Evolutionary conservation across 176 grass and related monocot genomes (phyloP).

Genomic region (Triticum turgidum): DNA sequence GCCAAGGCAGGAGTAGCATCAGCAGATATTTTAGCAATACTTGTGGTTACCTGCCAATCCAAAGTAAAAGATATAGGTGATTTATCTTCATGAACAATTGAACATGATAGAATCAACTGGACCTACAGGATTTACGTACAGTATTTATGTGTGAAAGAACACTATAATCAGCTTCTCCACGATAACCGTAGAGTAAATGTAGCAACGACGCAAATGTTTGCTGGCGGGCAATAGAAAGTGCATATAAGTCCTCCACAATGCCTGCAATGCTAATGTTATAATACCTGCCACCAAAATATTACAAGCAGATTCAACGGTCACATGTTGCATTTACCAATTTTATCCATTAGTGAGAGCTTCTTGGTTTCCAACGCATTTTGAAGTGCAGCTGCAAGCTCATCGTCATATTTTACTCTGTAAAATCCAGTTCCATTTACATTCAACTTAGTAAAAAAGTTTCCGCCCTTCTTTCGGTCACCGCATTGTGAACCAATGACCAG

Average conservation of each 20-base stretch:
- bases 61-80: slow-evolving; percentile 23
- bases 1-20: slow-evolving; percentile 73
- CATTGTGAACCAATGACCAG: slow-evolving; percentile 40
- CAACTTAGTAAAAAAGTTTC: slow-evolving; percentile 71
- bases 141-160: slow-evolving; percentile 67
- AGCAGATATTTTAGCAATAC: slow-evolving; percentile 53
- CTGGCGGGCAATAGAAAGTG: slow-evolving; percentile 64
- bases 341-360: slow-evolving; percentile 73
- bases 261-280: slow-evolving; percentile 53
- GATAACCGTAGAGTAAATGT: slow-evolving; percentile 64
- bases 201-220: slow-evolving; percentile 70
- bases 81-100: neutral
- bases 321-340: slow-evolving; percentile 57
- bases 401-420: slow-evolving; percentile 86
- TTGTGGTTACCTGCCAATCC: slow-evolving; percentile 50
- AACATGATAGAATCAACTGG: slow-evolving; percentile 3
- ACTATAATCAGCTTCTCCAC: slow-evolving; percentile 58
- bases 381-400: slow-evolving; percentile 65
- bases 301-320: slow-evolving; percentile 8
- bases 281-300: slow-evolving; percentile 2
- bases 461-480: slow-evolving; percentile 29
- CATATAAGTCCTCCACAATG: slow-evolving; percentile 70
- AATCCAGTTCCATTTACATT: slow-evolving; percentile 85
- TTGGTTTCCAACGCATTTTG: slow-evolving; percentile 60
- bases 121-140: slow-evolving; percentile 49